Conservation (phyloP, 2,329 filamentous ascomycete species). For the Lachnellula cervina region DNA sequence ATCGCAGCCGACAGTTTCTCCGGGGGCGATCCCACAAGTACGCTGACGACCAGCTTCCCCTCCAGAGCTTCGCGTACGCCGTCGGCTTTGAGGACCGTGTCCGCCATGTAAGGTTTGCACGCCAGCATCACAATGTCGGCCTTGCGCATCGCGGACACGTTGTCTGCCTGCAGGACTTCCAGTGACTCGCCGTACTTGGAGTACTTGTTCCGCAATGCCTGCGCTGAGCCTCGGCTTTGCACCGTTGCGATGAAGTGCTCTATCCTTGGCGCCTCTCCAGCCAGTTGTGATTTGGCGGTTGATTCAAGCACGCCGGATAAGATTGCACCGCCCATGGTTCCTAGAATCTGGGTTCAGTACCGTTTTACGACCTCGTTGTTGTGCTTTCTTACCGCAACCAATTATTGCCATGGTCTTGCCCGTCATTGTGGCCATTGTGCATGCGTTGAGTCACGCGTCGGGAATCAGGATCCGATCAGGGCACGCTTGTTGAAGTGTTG, state of each 20-base stretch:
- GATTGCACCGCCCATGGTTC: slow-evolving; percentile 27
- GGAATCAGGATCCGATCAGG: too few species aligned
- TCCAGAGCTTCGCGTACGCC: slow-evolving; percentile 69
- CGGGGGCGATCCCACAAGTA: slow-evolving; percentile 72
- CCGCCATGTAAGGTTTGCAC: slow-evolving; percentile 76
- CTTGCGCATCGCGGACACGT: slow-evolving; percentile 61
- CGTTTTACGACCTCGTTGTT: neutral
- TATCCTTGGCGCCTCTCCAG: slow-evolving; percentile 18
- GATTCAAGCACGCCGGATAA: slow-evolving; percentile 23
- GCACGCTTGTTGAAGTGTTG: too few species aligned
- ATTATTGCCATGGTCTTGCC: slow-evolving; percentile 19
- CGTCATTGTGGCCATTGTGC: neutral
- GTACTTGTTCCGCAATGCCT: slow-evolving; percentile 32
- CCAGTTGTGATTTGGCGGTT: slow-evolving; percentile 8
- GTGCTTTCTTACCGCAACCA: slow-evolving; percentile 19
- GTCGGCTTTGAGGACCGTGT: slow-evolving; percentile 59
- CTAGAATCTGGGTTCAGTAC: slow-evolving; percentile 6
- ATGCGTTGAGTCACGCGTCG: neutral
- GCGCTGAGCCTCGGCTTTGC: slow-evolving; percentile 34
- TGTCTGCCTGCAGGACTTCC: slow-evolving; percentile 45
- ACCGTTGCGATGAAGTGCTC: slow-evolving; percentile 40
- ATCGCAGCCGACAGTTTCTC: slow-evolving; percentile 61
- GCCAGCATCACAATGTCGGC: slow-evolving; percentile 73
- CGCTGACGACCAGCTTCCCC: slow-evolving; percentile 78
- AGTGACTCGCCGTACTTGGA: slow-evolving; percentile 22